phyloP scores from a whole-genome alignment of 2,329 filamentous ascomycete genomes.

The Tolypocladium album region DNA sequence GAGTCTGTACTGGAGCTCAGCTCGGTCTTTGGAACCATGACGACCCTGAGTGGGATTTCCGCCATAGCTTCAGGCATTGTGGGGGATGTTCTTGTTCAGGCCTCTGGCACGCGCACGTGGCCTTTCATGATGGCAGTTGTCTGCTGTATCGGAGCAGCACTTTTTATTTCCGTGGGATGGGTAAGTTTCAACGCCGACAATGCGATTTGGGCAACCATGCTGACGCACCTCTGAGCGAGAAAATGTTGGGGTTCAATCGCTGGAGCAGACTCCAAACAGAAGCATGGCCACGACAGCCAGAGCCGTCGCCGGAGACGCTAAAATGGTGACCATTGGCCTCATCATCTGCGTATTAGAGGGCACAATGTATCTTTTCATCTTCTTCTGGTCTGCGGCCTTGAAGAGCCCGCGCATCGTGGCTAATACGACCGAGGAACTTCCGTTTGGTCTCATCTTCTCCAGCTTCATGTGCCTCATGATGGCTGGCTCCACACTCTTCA shows the following conservation, averaged over 20 bases:
- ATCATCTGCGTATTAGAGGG: neutral
- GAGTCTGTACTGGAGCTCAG: neutral
- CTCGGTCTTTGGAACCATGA: neutral
- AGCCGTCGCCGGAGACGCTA: neutral
- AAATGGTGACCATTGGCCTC: neutral
- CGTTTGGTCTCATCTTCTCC: neutral
- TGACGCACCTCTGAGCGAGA: neutral
- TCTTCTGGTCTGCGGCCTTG: neutral
- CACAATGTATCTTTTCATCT: neutral
- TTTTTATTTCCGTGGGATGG: neutral
- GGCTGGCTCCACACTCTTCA: neutral
- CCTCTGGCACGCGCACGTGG: neutral
- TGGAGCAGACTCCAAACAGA: neutral
- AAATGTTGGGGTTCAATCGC: neutral
- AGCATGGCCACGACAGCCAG: neutral
- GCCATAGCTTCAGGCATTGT: neutral
- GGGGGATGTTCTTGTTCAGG: neutral
- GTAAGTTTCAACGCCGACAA: neutral
- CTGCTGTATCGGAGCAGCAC: neutral
- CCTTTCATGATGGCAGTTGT: neutral
- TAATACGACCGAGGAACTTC: neutral
- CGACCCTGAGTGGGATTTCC: neutral
- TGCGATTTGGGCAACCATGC: neutral
- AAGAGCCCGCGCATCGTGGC: neutral
- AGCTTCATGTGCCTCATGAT: neutral